Evolutionary conservation across 73 alveolate genomes (phyloP).

Genomic region (Durusdinium trenchii): DNA sequence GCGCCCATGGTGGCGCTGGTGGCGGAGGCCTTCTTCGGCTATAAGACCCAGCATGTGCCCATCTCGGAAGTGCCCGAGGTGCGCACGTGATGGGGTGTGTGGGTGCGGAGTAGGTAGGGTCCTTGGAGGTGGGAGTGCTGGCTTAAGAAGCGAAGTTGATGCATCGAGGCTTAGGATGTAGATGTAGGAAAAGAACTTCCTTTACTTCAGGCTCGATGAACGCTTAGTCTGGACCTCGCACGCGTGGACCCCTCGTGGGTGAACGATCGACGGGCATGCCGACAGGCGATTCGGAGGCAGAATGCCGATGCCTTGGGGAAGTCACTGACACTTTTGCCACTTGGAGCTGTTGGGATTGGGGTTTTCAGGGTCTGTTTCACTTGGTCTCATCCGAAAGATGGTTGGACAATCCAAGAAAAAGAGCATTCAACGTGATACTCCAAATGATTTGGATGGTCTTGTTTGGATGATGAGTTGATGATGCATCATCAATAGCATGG

Average conservation of each 20-base stretch:
- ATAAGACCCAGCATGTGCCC: slow-evolving; percentile 76
- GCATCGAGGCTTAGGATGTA: not conserved
- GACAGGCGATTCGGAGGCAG: slow-evolving; percentile 32
- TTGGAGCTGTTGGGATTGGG: no score
- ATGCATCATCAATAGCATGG: no score
- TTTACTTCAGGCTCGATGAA: no score
- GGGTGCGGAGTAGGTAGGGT: not conserved
- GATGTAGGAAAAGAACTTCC: not conserved
- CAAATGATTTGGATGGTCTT: no score
- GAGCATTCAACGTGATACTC: no score
- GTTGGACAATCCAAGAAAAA: no score
- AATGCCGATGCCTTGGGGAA: slow-evolving; percentile 75
- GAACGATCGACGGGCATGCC: not conserved
- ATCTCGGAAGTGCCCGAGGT: slow-evolving; percentile 70
- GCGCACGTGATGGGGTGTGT: not conserved
- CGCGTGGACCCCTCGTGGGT: no score
- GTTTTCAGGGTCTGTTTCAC: no score
- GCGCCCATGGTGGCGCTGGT: slow-evolving; percentile 71
- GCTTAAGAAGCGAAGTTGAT: not conserved
- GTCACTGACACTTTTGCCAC: slow-evolving; percentile 26
- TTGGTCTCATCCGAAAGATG: no score
- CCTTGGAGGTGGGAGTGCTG: not conserved
- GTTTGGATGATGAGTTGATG: no score
- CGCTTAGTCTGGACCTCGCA: no score
- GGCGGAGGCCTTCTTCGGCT: slow-evolving; percentile 75